A percentile compares a stretch with the other conserved stretches of the same genome.
phyloP scores from a whole-genome alignment of 768 basidiomycete genomes.

The Lyophyllum atratum region DNA sequence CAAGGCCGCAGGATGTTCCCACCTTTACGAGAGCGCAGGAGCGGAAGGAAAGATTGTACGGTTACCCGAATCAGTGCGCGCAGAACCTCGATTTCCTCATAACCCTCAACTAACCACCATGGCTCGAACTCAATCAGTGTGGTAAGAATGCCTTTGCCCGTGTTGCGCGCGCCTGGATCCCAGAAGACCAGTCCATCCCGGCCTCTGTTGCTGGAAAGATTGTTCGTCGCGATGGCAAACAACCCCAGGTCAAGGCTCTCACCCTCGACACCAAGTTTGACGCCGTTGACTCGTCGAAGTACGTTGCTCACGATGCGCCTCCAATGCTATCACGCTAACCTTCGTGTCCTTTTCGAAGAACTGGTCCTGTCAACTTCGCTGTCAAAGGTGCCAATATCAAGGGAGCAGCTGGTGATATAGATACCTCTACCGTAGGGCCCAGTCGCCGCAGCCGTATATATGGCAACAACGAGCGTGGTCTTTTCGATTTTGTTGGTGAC shows the following conservation, averaged over 20 bases:
- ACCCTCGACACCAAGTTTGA: slow-evolving; percentile 41
- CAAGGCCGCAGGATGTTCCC: slow-evolving; percentile 34
- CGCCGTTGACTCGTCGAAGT: slow-evolving; percentile 28
- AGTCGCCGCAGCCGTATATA: slow-evolving; percentile 29
- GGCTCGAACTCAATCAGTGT: slow-evolving; percentile 30
- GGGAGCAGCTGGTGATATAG: slow-evolving; percentile 28
- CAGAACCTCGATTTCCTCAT: neutral
- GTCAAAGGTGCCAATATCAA: slow-evolving; percentile 32
- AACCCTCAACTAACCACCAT: neutral
- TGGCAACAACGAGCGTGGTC: slow-evolving; percentile 26
- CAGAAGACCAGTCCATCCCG: slow-evolving; percentile 46
- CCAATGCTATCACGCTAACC: neutral
- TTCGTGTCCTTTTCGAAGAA: slow-evolving; percentile 6
- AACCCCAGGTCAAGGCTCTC: slow-evolving; percentile 40
- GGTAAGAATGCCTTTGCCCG: slow-evolving; percentile 41
- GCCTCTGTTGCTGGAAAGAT: slow-evolving; percentile 25
- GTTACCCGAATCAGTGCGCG: slow-evolving; percentile 50
- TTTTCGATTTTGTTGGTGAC: slow-evolving; percentile 27
- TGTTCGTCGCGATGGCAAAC: slow-evolving; percentile 32
- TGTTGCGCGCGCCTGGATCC: slow-evolving; percentile 41
- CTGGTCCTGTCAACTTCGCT: slow-evolving; percentile 33
- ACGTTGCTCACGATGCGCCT: neutral
- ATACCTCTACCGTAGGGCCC: slow-evolving; percentile 27
- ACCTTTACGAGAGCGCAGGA: slow-evolving; percentile 37
- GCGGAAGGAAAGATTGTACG: slow-evolving; percentile 54